Base-by-base conservation (phyloP, 31 red algal species). In the Odonthalia washingtoniensis region DNA sequence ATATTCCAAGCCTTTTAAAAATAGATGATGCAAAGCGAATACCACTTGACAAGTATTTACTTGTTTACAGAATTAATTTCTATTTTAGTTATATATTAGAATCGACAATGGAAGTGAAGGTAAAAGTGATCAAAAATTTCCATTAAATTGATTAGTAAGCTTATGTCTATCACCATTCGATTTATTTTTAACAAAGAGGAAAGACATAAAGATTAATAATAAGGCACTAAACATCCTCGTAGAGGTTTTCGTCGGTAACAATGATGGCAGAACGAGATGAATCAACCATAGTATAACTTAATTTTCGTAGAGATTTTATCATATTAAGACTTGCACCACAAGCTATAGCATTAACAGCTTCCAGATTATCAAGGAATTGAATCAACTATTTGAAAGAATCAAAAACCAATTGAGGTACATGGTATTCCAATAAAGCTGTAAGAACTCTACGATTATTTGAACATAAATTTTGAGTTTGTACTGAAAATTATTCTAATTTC, bases 381-480 rank as follows among this genome's bases (percentile, higher is more conserved):
- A 91, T 67, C 72, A 91, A 2, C 53, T 49, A 27, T 70, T 36
- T 26, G 49, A 91, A 79, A n/a, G 17, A n/a, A 1, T 37, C 49
- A 36, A 70, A 62, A 31, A 62, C 14, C 16, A 33, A 5, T 33
- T 77, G 9, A 1, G 72, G 38, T 28, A 69, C 39, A 4, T 77
- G 43, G 3, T 40, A 30, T 17, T 91, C 88, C 42, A 91, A 41
- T 9, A 91, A 32, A 5, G 88, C 88, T 24, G 79, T 91, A 18
- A 80, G 88, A 46, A 28, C 38, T 1, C 80, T 49, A 35, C 88
- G 78, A 78, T 91, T 91, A 42, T 91, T 91, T 46, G 84, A 61
- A 76, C 65, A 40, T 28, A 91, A 63, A 18, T 83, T 70, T 30
- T 84, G 18, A 5, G 39, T 83, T 35, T 57, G 49, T 42, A 91